Base-by-base conservation (phyloP, 805 yeast genomes). In the Cyberlindnera samutprakarnensis region DNA sequence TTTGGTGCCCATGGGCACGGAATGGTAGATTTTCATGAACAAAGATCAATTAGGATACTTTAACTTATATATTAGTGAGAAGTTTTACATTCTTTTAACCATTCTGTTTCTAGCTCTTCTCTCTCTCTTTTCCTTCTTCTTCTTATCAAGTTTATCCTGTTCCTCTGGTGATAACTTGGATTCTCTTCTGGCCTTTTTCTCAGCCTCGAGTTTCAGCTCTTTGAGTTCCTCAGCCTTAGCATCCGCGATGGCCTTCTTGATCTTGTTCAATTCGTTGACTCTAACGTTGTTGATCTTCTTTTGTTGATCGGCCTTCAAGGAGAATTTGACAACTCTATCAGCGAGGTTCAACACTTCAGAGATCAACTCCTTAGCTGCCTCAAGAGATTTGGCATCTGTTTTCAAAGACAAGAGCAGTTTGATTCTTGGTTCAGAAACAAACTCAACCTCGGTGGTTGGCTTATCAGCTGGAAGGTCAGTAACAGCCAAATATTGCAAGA, bases 381-480 rank as follows among this genome's bases (percentile, higher is more conserved):
- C 66, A 38, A 72, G 51, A 24, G 82, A 78, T 7, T 58, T 55
- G 8, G 63, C 52, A 19, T 68, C 66, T 21, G 68, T 57, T 24
- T 82, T 75, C 39, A 76, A 50, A 27, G 60, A 56, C 41, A 78
- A 51, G 35, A 77, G 69, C 39, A 88, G 57, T 13, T 76, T 54
- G 25, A 83, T 61, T 51, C 70, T 56, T 39, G 64, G 57, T 32
- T 48, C 49, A 23, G 82, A 70, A 25, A 59, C 62, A 57, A 72
- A 69, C 41, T 77, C 81, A n/a, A 54, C 56, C 29, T 74, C 61
- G 22, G 68, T 53, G 27, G 57, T 63, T 28, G 98, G 97, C 46
- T 73, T 81, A 31, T 67, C 80, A n/a, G 59, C 46, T 12, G 87
- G 78, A 57, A 84, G 80, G 58, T 92, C 99, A 31, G 96, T 85